Conservation (phyloP, 1,139 yeast species). For the Diutina catenulata region DNA sequence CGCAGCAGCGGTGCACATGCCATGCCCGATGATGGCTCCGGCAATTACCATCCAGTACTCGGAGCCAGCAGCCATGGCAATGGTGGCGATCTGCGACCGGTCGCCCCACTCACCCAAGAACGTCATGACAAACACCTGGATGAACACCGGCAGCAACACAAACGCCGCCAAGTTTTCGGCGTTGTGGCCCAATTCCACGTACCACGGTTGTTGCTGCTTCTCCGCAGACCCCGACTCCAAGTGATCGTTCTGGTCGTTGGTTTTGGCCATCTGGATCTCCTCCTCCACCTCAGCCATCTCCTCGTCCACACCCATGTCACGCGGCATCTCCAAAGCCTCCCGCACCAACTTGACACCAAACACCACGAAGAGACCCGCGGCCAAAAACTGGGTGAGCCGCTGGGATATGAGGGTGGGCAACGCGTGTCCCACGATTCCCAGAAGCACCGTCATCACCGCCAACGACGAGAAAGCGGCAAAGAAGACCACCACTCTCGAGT, state of each 20-base stretch:
- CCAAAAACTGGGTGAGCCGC: slow-evolving; percentile 67
- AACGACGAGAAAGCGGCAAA: slow-evolving; percentile 81
- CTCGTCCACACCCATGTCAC: slow-evolving; percentile 78
- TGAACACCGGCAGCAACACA: slow-evolving; percentile 80
- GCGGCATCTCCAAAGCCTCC: slow-evolving; percentile 80
- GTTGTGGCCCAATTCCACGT: neutral
- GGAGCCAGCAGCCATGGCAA: slow-evolving; percentile 97
- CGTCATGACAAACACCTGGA: slow-evolving; percentile 92
- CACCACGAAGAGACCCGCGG: slow-evolving; percentile 68
- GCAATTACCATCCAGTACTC: slow-evolving; percentile 82
- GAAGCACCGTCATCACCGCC: slow-evolving; percentile 79
- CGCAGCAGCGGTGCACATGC: slow-evolving; percentile 85
- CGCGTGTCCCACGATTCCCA: slow-evolving; percentile 87
- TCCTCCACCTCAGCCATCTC: slow-evolving; percentile 96
- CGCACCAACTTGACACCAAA: slow-evolving; percentile 68
- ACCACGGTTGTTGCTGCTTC: neutral
- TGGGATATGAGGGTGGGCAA: slow-evolving; percentile 77
- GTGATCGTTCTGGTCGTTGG: slow-evolving; percentile 38
- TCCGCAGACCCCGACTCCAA: slow-evolving; percentile 40
- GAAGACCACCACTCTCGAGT: slow-evolving; percentile 71
- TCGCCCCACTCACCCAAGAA: slow-evolving; percentile 99
- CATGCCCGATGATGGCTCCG: slow-evolving; percentile 89
- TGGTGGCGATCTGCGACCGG: slow-evolving; percentile 93
- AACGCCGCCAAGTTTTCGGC: slow-evolving; percentile 39
- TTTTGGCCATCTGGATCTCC: slow-evolving; percentile 61